Evolutionary conservation across 225 moss, liverwort and hornwort genomes (phyloP).

Genomic region (Marchantia paleacea): DNA sequence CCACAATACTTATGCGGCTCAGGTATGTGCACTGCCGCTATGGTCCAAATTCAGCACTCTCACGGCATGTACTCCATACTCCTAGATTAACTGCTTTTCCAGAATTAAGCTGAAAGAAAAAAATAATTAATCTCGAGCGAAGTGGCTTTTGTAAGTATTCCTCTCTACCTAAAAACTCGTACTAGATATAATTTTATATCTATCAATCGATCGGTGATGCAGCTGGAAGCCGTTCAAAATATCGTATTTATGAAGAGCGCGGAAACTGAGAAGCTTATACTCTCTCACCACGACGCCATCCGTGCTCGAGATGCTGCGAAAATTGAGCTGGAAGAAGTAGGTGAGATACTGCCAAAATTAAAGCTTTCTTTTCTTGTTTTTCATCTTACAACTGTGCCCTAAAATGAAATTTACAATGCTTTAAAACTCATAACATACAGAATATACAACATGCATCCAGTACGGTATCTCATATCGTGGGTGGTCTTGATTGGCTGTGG

Average conservation of each 20-base stretch:
- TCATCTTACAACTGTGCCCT: too few relatives aligned
- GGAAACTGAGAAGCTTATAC: slow-evolving; percentile 60
- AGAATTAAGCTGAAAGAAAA: neutral
- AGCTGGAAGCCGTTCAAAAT: slow-evolving; percentile 59
- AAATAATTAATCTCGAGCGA: too few relatives aligned
- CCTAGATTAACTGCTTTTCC: neutral
- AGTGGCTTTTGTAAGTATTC: too few relatives aligned
- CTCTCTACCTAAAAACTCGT: too few relatives aligned
- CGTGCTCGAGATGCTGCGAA: slow-evolving; percentile 73
- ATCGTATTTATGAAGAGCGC: slow-evolving; percentile 49
- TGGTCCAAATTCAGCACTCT: neutral
- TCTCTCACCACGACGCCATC: slow-evolving; percentile 60
- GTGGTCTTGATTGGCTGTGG: neutral
- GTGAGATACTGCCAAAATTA: slow-evolving; percentile 41
- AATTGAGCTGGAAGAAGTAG: slow-evolving; percentile 93
- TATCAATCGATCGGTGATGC: neutral
- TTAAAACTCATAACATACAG: too few relatives aligned
- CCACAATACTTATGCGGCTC: slow-evolving; percentile 50
- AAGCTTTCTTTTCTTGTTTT: neutral
- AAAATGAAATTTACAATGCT: neutral
- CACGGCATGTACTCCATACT: neutral
- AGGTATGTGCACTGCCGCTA: slow-evolving; percentile 32
- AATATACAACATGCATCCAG: too few relatives aligned
- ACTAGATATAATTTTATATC: too few relatives aligned
- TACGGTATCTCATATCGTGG: neutral